phyloP scores from a whole-genome alignment of 768 basidiomycete species.

The Termitomyces heimii region DNA sequence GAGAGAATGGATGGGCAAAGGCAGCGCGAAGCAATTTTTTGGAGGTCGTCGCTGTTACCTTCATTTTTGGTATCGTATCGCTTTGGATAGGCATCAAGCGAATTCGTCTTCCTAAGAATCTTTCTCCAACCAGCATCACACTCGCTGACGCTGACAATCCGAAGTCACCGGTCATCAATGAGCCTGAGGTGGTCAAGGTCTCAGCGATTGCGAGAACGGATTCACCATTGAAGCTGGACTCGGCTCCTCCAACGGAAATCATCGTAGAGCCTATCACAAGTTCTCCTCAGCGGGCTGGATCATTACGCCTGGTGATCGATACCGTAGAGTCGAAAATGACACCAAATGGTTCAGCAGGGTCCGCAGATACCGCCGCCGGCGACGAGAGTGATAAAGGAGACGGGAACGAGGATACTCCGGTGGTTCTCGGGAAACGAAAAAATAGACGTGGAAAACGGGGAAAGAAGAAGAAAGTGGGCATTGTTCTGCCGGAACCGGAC shows the following conservation, averaged over 20 bases:
- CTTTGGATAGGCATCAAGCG: conserved; percentile 26
- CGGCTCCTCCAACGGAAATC: not conserved
- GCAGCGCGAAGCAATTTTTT: conserved; percentile 11
- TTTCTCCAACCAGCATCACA: not conserved
- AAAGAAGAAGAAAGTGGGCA: conserved; percentile 45
- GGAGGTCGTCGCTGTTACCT: conserved; percentile 19
- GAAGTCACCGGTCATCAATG: not conserved
- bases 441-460: conserved; percentile 32
- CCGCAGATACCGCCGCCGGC: conserved; percentile 24
- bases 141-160: not conserved
- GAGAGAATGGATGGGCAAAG: conserved; percentile 10
- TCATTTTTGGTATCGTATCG: conserved; percentile 21
- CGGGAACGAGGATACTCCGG: conserved; percentile 24
- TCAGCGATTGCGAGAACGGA: not conserved
- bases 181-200: not conserved
- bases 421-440: conserved; percentile 23
- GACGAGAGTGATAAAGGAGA: conserved; percentile 54
- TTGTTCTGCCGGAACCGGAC: conserved; percentile 30
- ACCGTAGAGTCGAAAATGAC: not conserved
- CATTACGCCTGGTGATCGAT: not conserved
- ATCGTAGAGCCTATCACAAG: not conserved
- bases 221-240: conserved; percentile 3
- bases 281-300: not conserved
- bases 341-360: conserved; percentile 2
- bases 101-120: conserved; percentile 5